A percentile compares a stretch with the other conserved stretches of the same genome.
Conservation (phyloP, 1,284 basidiomycete species). For the Sphagnurus paluster region DNA sequence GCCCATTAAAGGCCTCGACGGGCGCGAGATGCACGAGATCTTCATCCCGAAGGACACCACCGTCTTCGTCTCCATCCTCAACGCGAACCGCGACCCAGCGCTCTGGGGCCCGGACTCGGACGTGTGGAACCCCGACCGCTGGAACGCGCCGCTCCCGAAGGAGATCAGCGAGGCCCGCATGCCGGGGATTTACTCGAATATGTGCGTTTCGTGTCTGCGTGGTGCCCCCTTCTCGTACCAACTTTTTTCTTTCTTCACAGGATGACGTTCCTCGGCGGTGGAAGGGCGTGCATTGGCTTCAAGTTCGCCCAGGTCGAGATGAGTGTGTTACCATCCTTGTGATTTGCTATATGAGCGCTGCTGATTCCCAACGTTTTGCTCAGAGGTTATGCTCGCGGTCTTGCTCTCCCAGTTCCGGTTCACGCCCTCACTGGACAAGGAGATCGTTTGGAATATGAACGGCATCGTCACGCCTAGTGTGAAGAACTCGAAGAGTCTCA, state of each 20-base stretch:
- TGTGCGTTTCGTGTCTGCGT: background rate
- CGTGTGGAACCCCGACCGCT: conserved; percentile 38
- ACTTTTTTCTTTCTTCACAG: conserved; percentile 10
- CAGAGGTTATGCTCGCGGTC: conserved; percentile 9
- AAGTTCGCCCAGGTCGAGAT: conserved; percentile 33
- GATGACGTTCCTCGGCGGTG: conserved; percentile 27
- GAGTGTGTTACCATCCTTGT: conserved; percentile 23
- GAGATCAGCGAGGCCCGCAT: conserved; percentile 10
- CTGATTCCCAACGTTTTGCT: background rate
- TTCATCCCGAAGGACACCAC: conserved; percentile 14
- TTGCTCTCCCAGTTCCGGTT: conserved; percentile 16
- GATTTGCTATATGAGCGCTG: background rate
- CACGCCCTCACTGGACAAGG: conserved; percentile 2
- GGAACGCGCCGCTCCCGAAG: conserved; percentile 29
- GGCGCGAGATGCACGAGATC: conserved; percentile 7
- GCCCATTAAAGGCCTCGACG: conserved; percentile 11
- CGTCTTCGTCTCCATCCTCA: conserved; percentile 25
- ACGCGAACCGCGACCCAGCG: conserved; percentile 26
- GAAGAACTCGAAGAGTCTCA: background rate
- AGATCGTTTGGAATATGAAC: conserved; percentile 11
- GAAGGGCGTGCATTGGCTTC: conserved; percentile 21
- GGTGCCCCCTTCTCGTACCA: background rate
- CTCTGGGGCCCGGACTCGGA: conserved; percentile 33
- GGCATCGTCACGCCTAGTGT: conserved; percentile 7
- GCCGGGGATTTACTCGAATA: conserved; percentile 8